Evolutionary conservation across 768 basidiomycete genomes (phyloP).

Genomic region (Calvatia gigantea): DNA sequence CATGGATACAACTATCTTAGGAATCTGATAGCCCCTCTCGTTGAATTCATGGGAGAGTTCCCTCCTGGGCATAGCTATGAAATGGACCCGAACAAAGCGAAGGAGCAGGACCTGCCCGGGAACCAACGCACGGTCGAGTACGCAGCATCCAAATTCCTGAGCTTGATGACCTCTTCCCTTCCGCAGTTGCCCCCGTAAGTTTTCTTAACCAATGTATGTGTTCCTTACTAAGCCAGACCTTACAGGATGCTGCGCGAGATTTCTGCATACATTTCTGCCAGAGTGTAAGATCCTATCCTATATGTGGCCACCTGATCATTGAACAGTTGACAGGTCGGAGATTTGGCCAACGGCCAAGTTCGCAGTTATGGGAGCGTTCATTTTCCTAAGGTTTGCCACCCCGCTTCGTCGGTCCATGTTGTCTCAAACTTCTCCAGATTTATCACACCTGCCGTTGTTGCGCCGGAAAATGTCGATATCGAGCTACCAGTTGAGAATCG

Average conservation of each 20-base stretch:
- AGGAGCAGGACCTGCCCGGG: slow-evolving; percentile 56
- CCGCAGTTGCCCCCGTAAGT: slow-evolving; percentile 73
- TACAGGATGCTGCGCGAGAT: slow-evolving; percentile 83
- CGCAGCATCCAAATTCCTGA: slow-evolving; percentile 72
- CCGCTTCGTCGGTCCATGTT: not conserved
- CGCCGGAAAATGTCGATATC: slow-evolving; percentile 82
- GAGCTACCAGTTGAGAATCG: slow-evolving; percentile 62
- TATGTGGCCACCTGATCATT: not conserved
- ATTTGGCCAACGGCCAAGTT: slow-evolving; percentile 81
- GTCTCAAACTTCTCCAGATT: slow-evolving; percentile 50
- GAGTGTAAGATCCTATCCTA: slow-evolving; percentile 54
- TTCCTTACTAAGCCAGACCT: not conserved
- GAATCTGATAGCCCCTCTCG: slow-evolving; percentile 69
- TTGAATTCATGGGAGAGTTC: slow-evolving; percentile 69
- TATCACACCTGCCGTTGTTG: slow-evolving; percentile 86
- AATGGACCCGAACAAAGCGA: slow-evolving; percentile 63
- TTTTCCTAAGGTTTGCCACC: slow-evolving; percentile 69
- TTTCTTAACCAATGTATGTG: not conserved
- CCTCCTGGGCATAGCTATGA: slow-evolving; percentile 76
- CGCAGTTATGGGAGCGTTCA: slow-evolving; percentile 83
- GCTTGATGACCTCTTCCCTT: slow-evolving; percentile 68
- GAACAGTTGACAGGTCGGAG: slow-evolving; percentile 36
- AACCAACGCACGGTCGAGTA: slow-evolving; percentile 72
- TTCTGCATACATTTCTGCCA: slow-evolving; percentile 73
- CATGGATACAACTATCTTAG: slow-evolving; percentile 93